Evolutionary conservation across 495 filamentous ascomycete species (phyloP).

Genomic region (Talaromyces ruber): DNA sequence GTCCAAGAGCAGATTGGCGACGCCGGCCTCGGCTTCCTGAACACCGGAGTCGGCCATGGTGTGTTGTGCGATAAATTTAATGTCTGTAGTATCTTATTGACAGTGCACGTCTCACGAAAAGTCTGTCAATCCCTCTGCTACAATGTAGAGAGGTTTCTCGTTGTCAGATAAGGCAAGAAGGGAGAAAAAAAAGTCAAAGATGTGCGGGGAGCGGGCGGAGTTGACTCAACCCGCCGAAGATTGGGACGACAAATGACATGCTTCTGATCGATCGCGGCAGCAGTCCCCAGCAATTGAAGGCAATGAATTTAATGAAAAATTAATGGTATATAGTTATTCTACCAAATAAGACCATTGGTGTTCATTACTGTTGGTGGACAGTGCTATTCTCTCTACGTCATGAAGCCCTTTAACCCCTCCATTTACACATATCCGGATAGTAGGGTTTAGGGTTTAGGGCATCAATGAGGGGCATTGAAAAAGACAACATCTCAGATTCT

Average conservation of each 20-base stretch:
- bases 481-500: neutral
- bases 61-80: slow-evolving; percentile 1
- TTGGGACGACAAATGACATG: neutral
- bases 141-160: neutral
- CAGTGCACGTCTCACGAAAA: neutral
- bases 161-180: neutral
- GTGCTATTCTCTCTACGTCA: neutral
- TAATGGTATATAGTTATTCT: neutral
- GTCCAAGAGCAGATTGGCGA: slow-evolving; percentile 71
- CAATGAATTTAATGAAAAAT: neutral
- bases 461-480: slow-evolving; percentile 16
- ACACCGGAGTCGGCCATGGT: slow-evolving; percentile 41
- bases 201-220: slow-evolving; percentile 5
- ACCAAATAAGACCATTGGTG: neutral
- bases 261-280: neutral
- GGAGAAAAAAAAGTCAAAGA: neutral
- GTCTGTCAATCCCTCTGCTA: neutral
- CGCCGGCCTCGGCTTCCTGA: slow-evolving; percentile 51
- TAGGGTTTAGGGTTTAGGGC: slow-evolving; percentile 37
- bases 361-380: neutral
- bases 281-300: neutral
- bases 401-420: neutral
- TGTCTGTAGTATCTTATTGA: neutral
- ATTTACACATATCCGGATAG: neutral
- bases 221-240: slow-evolving; percentile 1